phyloP scores from a whole-genome alignment of 1,139 yeast genomes.

The Hansenula anomala region DNA sequence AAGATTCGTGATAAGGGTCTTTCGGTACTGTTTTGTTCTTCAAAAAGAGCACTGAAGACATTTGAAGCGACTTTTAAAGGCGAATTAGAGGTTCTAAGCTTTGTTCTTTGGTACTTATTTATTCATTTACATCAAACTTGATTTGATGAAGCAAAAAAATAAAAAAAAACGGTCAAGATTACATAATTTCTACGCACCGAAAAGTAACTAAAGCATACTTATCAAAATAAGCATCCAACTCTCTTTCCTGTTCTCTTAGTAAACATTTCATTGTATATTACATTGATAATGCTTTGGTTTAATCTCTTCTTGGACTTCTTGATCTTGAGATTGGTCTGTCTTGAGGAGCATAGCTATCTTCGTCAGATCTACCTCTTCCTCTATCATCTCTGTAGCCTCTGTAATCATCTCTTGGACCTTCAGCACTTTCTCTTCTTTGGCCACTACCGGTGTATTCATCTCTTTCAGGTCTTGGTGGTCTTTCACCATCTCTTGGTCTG shows the following conservation, averaged over 20 bases:
- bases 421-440: slow-evolving; percentile 13
- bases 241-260: too few species aligned
- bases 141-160: neutral
- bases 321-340: slow-evolving; percentile 20
- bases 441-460: slow-evolving; percentile 6
- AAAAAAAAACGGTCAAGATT: neutral
- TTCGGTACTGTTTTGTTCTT: slow-evolving; percentile 64
- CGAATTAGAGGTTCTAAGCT: neutral
- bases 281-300: neutral
- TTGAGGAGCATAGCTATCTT: slow-evolving; percentile 1
- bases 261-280: too few species aligned
- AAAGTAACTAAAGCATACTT: too few species aligned
- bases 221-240: too few species aligned
- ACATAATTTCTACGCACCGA: neutral
- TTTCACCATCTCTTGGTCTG: slow-evolving; percentile 21
- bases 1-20: slow-evolving; percentile 52
- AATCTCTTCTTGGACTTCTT: slow-evolving; percentile 25
- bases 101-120: neutral
- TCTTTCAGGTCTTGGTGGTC: slow-evolving; percentile 11
- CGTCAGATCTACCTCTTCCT: slow-evolving; percentile 10
- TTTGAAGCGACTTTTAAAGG: neutral
- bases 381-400: slow-evolving; percentile 10
- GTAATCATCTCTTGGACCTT: slow-evolving; percentile 8
- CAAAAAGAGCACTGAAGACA: slow-evolving; percentile 36
- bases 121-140: neutral